Conservation (phyloP, 192 early-diverging fungal species). For the Coemansia sp. region DNA sequence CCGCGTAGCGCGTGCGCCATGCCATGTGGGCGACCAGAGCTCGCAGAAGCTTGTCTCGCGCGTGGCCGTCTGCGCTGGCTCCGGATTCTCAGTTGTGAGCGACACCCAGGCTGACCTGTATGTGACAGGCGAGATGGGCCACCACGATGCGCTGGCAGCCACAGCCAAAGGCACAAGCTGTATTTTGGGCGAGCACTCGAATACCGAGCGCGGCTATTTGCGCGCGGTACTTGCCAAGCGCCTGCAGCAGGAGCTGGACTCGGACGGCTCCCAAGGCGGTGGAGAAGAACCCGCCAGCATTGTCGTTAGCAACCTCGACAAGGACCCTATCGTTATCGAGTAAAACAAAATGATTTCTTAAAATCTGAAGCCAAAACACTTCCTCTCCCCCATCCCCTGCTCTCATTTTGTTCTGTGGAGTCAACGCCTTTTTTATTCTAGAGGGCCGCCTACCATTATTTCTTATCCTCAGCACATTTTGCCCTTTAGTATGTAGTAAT, state of each 20-base stretch:
- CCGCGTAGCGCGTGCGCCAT: conserved; percentile 70
- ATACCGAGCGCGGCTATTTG: conserved; percentile 90
- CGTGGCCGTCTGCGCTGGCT: conserved; percentile 93
- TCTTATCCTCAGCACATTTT: background rate
- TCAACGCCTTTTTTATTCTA: background rate
- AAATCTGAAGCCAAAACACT: too few species aligned
- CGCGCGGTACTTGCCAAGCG: conserved; percentile 62
- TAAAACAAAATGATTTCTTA: conserved; percentile 7
- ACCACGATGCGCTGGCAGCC: conserved; percentile 91
- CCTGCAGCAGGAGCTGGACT: conserved; percentile 57
- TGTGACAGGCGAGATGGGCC: conserved; percentile 94
- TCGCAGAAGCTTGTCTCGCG: conserved; percentile 60
- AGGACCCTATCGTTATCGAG: conserved; percentile 71
- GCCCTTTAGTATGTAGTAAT: background rate
- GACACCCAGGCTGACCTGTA: conserved; percentile 72
- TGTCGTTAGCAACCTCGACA: conserved; percentile 70
- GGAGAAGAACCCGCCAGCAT: conserved; percentile 55
- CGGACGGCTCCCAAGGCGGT: conserved; percentile 21
- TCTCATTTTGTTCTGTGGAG: too few species aligned
- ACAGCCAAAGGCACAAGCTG: conserved; percentile 76
- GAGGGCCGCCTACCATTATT: background rate
- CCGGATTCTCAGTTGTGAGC: conserved; percentile 69
- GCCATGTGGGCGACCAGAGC: conserved; percentile 32
- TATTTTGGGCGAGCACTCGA: conserved; percentile 88
- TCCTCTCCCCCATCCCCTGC: too few species aligned